Evolutionary conservation across 2,329 filamentous ascomycete genomes (phyloP), one percentile per base, ranked within the genome.

Genomic region (Paraphaeosphaeria sporulosa): DNA sequence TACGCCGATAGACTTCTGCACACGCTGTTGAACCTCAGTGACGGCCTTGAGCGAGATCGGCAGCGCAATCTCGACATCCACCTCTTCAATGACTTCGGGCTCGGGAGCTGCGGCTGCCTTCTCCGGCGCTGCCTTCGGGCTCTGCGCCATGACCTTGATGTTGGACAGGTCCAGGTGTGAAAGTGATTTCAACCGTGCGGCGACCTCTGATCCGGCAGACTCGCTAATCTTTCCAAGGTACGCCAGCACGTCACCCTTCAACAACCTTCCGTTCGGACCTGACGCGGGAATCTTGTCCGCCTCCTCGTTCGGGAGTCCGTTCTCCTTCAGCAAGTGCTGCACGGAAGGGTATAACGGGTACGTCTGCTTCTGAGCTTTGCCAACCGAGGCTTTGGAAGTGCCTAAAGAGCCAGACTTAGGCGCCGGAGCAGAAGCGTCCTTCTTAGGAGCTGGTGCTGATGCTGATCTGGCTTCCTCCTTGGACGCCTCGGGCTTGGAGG

Each of bases 181-280:
- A 51, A 95, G 87, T 78, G 93, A 90, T 61, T 87, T 84, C 74
- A 96, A 89, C 55, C 87, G 88, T 59, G 86, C 82, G 57, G 91
- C 90, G 68, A 93, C 85, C 62, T 88, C 83, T 23, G 87, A 85
- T 1, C 94, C 91, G 67, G 92, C 90, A 60, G 88, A 84, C 64
- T 88, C 82, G 61, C 89, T 83, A 72, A 97, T 92, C 68, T 85
- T 83, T 64, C 95, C 95, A 17, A 98, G 80, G 78, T 94, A 95
- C 50, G 93, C 94, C 56, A 99, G 87, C 7, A 99, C 90, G 75
- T 99, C 95, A 58, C 95, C 95, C 85, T 99, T 99, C 63, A 99
- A 85, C 57, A 99, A 84, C 62, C 95, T 89, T 59, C 94, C 93
- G 71, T 89, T 89, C 32, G 95, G 95, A 25, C 95, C 95, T 21